Conservation (phyloP, 345 rosid genomes). For the Combretum micranthum region DNA sequence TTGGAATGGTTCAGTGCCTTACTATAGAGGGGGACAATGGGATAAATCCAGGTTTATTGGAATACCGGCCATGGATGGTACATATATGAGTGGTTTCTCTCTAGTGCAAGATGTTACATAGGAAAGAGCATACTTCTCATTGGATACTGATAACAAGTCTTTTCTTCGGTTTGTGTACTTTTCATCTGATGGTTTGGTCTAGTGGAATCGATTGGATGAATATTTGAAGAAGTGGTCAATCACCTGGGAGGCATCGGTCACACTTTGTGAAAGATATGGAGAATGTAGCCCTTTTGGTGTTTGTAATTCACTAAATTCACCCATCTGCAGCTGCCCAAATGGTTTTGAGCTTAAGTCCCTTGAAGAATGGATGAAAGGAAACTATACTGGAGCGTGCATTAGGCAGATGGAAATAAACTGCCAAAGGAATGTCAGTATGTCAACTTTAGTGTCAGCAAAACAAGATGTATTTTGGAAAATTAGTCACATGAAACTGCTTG, state of each 20-base stretch:
- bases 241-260: slow-evolving; percentile 9
- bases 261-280: no score
- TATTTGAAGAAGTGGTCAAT: slow-evolving; percentile 9
- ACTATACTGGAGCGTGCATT: slow-evolving; percentile 14
- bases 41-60: slow-evolving; percentile 10
- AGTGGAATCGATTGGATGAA: slow-evolving; percentile 8
- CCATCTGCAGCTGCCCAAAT: slow-evolving; percentile 12
- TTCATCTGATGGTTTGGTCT: slow-evolving; percentile 10
- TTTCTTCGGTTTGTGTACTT: neutral
- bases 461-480: slow-evolving; percentile 1
- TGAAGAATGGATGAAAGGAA: slow-evolving; percentile 5
- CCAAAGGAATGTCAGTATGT: slow-evolving; percentile 4
- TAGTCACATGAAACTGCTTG: slow-evolving; percentile 7
- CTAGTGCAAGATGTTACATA: slow-evolving; percentile 3
- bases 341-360: slow-evolving; percentile 20
- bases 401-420: slow-evolving; percentile 1
- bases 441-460: neutral
- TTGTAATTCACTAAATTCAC: no score
- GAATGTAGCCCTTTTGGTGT: no score
- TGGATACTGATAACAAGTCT: neutral
- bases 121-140: slow-evolving; percentile 1
- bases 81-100: neutral
- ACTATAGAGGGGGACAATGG: slow-evolving; percentile 13
- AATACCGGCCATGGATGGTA: neutral
- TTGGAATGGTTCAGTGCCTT: slow-evolving; percentile 6